phyloP scores from a whole-genome alignment of 345 rosid genomes.

The Noccaea bulbosa region DNA sequence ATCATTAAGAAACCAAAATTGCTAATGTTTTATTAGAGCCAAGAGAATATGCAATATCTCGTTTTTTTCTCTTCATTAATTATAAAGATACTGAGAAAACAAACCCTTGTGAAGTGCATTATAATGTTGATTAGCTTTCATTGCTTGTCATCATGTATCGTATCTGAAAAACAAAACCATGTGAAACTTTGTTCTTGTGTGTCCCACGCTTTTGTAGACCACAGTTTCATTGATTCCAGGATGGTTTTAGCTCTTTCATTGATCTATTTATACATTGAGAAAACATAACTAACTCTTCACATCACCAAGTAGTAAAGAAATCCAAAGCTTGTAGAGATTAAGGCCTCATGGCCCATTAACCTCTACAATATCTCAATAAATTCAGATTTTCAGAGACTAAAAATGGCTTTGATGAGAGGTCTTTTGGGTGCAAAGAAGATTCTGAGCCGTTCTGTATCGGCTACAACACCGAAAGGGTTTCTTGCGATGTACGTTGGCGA shows the following conservation, averaged over 20 bases:
- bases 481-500: conserved; percentile 60
- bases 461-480: conserved; percentile 45
- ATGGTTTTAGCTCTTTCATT: conserved; percentile 7
- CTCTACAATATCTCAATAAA: no score
- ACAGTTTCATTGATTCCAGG: background rate
- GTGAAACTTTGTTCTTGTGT: conserved; percentile 22
- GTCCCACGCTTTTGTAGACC: conserved; percentile 30
- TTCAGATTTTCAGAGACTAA: background rate
- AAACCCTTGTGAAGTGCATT: conserved; percentile 30
- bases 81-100: conserved; percentile 5
- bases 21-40: background rate
- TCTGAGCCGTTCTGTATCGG: conserved; percentile 36
- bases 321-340: conserved; percentile 17
- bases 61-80: no score
- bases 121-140: conserved; percentile 14
- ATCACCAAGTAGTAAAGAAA: conserved; percentile 22
- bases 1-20: background rate
- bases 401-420: conserved; percentile 30
- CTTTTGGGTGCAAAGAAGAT: conserved; percentile 29
- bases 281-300: conserved; percentile 18
- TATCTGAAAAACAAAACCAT: conserved; percentile 20
- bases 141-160: conserved; percentile 17
- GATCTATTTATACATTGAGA: conserved; percentile 27
- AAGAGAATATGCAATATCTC: conserved; percentile 8
- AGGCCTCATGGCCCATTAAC: no score